These are phyloP conservation scores for Cryptosporidium meleagridis DNA, from an alignment of 169 alveolate species.

Conservation along the genomic window DNA sequence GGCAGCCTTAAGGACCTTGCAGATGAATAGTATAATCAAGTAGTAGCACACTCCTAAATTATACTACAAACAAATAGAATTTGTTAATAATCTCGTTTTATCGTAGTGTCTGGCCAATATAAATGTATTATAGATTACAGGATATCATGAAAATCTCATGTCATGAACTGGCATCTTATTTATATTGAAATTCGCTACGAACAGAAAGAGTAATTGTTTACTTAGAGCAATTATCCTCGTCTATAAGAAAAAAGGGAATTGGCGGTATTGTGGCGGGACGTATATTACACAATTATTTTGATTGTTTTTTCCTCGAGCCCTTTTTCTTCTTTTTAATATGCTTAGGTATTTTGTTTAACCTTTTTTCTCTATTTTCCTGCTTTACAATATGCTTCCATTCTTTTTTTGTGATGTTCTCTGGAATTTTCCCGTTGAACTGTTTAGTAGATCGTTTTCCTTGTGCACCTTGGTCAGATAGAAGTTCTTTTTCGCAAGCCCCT, in stretches of 20 bases:
- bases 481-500: background rate
- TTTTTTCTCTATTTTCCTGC: conserved; percentile 83
- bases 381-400: conserved; percentile 88
- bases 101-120: conserved; percentile 73
- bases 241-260: background rate
- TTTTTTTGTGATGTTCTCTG: conserved; percentile 84
- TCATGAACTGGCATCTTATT: background rate
- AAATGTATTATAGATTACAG: background rate
- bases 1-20: conserved; percentile 77
- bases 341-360: conserved; percentile 85
- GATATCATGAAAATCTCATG: background rate
- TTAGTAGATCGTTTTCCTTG: background rate
- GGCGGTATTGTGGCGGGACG: conserved; percentile 8
- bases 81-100: conserved; percentile 36
- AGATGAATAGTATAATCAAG: background rate
- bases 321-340: conserved; percentile 84
- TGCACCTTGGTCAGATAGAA: background rate
- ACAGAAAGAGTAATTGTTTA: background rate
- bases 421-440: conserved; percentile 82
- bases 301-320: conserved; percentile 58
- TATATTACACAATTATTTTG: conserved; percentile 10
- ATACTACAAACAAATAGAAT: conserved; percentile 33
- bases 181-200: conserved; percentile 64
- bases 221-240: background rate
- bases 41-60: conserved; percentile 34